Conservation (phyloP, 257 asterid genomes). For the Apocynum venetum region DNA sequence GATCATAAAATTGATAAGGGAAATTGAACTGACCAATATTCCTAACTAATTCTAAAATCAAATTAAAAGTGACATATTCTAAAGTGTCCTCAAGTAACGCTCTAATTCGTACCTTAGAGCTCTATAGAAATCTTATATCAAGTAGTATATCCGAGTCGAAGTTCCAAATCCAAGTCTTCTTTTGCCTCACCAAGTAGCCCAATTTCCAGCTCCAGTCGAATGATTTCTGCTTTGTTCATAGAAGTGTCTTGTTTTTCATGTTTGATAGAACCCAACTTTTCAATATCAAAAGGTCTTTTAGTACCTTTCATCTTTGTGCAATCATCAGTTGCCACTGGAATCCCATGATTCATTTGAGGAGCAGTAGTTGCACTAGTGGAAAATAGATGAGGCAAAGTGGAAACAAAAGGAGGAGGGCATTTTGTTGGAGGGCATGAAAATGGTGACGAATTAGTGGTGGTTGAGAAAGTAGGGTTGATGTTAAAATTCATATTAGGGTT, state of each 20-base stretch:
- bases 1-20: background rate
- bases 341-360: background rate
- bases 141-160: conserved; percentile 68
- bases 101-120: no score
- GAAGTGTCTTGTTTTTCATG: conserved; percentile 21
- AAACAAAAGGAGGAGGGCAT: conserved; percentile 26
- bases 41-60: background rate
- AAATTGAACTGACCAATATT: background rate
- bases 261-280: conserved; percentile 15
- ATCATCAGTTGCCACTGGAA: conserved; percentile 13
- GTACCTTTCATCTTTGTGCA: conserved; percentile 26
- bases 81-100: no score
- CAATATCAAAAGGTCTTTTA: conserved; percentile 26
- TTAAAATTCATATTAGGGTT: conserved; percentile 49
- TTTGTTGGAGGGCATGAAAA: conserved; percentile 31
- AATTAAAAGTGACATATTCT: conserved; percentile 7
- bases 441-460: conserved; percentile 9
- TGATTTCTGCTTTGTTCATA: conserved; percentile 31
- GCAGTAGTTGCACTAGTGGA: conserved; percentile 17
- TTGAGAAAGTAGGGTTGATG: conserved; percentile 39
- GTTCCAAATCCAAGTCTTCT: conserved; percentile 87
- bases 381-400: conserved; percentile 30
- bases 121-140: background rate
- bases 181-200: conserved; percentile 44
- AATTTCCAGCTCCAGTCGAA: conserved; percentile 69